A percentile compares a stretch with the other conserved stretches of the same genome.
Evolutionary conservation across 2,329 filamentous ascomycete genomes (phyloP).

Genomic region (Huntiella omanensis): DNA sequence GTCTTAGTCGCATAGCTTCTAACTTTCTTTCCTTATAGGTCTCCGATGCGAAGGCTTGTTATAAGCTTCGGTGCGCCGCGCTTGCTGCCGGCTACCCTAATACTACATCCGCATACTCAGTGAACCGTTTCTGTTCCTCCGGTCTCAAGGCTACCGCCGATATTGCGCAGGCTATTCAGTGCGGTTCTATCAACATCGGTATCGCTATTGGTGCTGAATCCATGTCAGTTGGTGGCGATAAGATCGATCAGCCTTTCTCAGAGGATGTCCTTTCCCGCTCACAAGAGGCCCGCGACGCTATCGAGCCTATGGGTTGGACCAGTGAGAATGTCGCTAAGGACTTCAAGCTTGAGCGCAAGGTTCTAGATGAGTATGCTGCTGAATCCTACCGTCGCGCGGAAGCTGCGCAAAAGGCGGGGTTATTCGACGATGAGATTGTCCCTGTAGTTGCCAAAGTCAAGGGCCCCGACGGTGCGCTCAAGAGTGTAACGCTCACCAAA

Average conservation of each 20-base stretch:
- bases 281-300: slow-evolving; percentile 68
- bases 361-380: slow-evolving; percentile 69
- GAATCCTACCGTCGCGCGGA: slow-evolving; percentile 82
- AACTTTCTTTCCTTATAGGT: slow-evolving; percentile 31
- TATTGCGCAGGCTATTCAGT: slow-evolving; percentile 71
- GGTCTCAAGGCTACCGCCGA: slow-evolving; percentile 91
- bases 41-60: slow-evolving; percentile 67
- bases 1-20: background rate
- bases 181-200: slow-evolving; percentile 69
- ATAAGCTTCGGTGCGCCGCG: slow-evolving; percentile 74
- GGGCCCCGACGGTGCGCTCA: slow-evolving; percentile 62
- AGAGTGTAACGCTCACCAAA: slow-evolving; percentile 58
- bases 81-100: slow-evolving; percentile 81
- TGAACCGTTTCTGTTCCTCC: slow-evolving; percentile 96
- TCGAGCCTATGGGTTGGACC: slow-evolving; percentile 95
- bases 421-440: slow-evolving; percentile 85
- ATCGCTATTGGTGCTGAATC: slow-evolving; percentile 75
- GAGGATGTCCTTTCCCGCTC: slow-evolving; percentile 43
- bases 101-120: slow-evolving; percentile 59
- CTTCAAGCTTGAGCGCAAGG: slow-evolving; percentile 64
- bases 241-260: slow-evolving; percentile 23
- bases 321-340: slow-evolving; percentile 88
- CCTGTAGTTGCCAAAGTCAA: slow-evolving; percentile 70
- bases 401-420: slow-evolving; percentile 72
- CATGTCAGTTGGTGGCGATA: slow-evolving; percentile 62